Evolutionary conservation across 1,284 basidiomycete species (phyloP), one percentile per base, ranked within the genome.

Genomic region (Cutaneotrichosporon arboriforme): DNA sequence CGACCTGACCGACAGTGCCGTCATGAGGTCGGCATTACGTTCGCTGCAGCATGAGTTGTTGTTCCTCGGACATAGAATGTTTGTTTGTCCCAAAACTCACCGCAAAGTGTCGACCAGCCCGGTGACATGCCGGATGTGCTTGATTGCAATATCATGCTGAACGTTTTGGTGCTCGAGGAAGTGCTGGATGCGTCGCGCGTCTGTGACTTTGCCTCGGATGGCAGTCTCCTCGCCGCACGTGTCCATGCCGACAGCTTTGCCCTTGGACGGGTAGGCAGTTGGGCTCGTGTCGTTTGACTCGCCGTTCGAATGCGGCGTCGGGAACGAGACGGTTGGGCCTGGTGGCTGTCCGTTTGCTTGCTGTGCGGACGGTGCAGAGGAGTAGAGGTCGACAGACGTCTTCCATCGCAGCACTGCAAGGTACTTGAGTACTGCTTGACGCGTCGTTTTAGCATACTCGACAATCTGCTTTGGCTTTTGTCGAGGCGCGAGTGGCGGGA

Each of bases 321-420:
- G 70, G 47, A 71, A 71, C 2, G 65, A 65, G 3, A 61, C 53
- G 2, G 53, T n/a, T 3, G 45, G 34, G 3, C 36, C 36, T 1
- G 52, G 23, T 22, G 33, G 45, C 40, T 36, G 37, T 34, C 31
- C 42, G 22, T 40, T 40, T 37, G 39, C 41, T 36, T 17, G 22
- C 23, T 15, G 47, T 20, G 43, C 31, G 5, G 26, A 31, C 18
- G 45, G 39, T 4, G 49, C 17, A 7, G 55, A 21, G 13, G 52
- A 51, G 2, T 62, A 55, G 2, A 69, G 43, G 47, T 73, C 71
- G 15, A 70, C 71, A 10, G 64, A 58, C 15, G 61, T 59, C 52
- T 73, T 73, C 71, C 71, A 73, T 21, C 71, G 61, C 12, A 73
- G 55, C 13, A 73, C 58, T 3, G 71, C 71, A 10, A 73, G 64